Conservation (phyloP, 164 flowering plant species). For the Malania oleifera region DNA sequence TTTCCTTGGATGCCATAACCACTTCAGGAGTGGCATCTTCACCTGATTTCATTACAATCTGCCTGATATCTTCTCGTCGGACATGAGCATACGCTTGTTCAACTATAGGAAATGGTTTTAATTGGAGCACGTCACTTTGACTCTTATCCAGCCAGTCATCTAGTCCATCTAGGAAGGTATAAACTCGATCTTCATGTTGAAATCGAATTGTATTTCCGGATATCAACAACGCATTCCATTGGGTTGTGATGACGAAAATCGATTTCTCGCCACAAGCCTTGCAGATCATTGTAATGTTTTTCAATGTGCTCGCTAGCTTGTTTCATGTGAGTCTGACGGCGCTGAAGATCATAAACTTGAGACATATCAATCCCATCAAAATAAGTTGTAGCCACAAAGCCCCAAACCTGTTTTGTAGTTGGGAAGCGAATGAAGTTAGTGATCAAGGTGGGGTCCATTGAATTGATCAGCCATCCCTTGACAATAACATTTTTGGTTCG, state of each 20-base stretch:
- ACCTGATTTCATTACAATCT: neutral
- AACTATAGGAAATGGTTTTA: neutral
- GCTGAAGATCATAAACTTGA: too few species aligned
- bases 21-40: neutral
- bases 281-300: too few species aligned
- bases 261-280: too few species aligned
- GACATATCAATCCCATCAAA: too few species aligned
- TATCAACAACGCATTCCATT: neutral
- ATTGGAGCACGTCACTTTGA: neutral
- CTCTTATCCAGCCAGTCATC: neutral
- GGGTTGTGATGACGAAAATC: neutral
- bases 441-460: too few species aligned
- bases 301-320: too few species aligned
- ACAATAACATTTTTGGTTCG: too few species aligned
- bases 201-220: neutral
- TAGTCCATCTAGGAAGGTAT: neutral
- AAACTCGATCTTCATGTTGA: conserved; percentile 1
- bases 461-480: too few species aligned
- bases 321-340: too few species aligned
- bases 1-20: neutral
- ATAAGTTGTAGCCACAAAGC: too few species aligned
- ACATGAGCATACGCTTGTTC: conserved; percentile 3
- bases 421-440: too few species aligned
- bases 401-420: too few species aligned
- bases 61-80: neutral